A percentile compares a stretch with the other conserved stretches of the same genome.
Evolutionary conservation across 768 basidiomycete species (phyloP).

Genomic region (Collybia sp.): DNA sequence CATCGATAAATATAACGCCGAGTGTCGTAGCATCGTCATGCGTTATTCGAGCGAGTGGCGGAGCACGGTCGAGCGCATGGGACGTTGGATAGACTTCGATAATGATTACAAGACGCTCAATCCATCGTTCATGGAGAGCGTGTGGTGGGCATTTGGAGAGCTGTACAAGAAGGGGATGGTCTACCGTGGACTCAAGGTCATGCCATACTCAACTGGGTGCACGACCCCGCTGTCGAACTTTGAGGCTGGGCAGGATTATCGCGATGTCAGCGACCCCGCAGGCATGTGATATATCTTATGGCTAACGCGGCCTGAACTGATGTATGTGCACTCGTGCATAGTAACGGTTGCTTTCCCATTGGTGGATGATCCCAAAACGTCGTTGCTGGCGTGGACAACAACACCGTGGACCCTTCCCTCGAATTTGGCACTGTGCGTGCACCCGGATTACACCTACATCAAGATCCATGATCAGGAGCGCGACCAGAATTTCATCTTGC

Average conservation of each 20-base stretch:
- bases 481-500: constrained; percentile 86
- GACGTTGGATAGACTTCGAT: constrained; percentile 99
- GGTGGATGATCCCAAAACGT: constrained; percentile 87
- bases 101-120: constrained; percentile 99
- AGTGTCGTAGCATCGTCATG: constrained; percentile 97
- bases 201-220: constrained; percentile 97
- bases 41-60: constrained; percentile 95
- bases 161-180: constrained; percentile 92
- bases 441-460: constrained; percentile 94
- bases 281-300: constrained; percentile 37
- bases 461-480: constrained; percentile 92
- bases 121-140: constrained; percentile 90
- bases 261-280: constrained; percentile 92
- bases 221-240: constrained; percentile 98
- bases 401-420: constrained; percentile 98
- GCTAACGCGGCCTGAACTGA: not conserved
- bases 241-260: constrained; percentile 89
- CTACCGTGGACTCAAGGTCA: constrained; percentile 89
- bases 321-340: constrained; percentile 16
- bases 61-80: constrained; percentile 93
- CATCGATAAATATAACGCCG: constrained; percentile 95
- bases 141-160: constrained; percentile 98
- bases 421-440: constrained; percentile 92
- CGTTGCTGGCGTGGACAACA: constrained; percentile 96
- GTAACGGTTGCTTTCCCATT: constrained; percentile 93